These are phyloP conservation scores for Geotrichum reessii DNA, from an alignment of 1,139 yeast species.

Conservation along the genomic window DNA sequence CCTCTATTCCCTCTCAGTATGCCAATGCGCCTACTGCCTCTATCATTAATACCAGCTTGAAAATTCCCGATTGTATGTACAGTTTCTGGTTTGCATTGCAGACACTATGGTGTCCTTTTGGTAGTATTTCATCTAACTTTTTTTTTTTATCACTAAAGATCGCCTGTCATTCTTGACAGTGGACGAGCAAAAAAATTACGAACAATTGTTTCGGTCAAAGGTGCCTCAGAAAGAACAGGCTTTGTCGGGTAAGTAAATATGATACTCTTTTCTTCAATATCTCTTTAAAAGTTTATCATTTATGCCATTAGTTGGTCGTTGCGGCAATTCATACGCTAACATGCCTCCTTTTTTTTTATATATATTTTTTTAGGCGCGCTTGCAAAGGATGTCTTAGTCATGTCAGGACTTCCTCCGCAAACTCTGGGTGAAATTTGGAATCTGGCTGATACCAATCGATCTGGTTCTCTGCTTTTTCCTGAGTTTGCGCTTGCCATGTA, in stretches of 20 bases:
- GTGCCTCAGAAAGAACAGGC: constrained; percentile 72
- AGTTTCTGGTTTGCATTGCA: constrained; percentile 27
- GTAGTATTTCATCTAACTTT: not conserved
- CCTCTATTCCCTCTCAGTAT: constrained; percentile 17
- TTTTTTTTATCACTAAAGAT: constrained; percentile 32
- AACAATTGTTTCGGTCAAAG: constrained; percentile 70
- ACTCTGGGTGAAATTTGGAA: constrained; percentile 87
- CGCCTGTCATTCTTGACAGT: constrained; percentile 79
- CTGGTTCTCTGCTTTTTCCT: constrained; percentile 83
- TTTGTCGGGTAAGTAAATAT: constrained; percentile 47
- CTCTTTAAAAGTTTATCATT: not conserved
- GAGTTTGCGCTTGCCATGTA: constrained; percentile 93
- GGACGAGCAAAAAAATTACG: constrained; percentile 80
- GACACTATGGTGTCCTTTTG: constrained; percentile 17
- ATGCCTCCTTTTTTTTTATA: not conserved
- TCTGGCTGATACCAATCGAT: constrained; percentile 76
- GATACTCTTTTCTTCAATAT: not conserved
- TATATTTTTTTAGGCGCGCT: constrained; percentile 41
- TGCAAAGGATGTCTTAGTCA: constrained; percentile 71
- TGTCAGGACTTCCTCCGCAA: constrained; percentile 72
- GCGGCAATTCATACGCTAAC: not conserved
- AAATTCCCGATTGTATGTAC: constrained; percentile 35
- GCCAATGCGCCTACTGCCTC: constrained; percentile 27
- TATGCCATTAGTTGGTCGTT: not conserved
- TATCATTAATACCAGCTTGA: constrained; percentile 24